These are phyloP conservation scores for Leccinum olivaceopallidum DNA, from an alignment of 768 basidiomycete genomes.

Conservation along the genomic window DNA sequence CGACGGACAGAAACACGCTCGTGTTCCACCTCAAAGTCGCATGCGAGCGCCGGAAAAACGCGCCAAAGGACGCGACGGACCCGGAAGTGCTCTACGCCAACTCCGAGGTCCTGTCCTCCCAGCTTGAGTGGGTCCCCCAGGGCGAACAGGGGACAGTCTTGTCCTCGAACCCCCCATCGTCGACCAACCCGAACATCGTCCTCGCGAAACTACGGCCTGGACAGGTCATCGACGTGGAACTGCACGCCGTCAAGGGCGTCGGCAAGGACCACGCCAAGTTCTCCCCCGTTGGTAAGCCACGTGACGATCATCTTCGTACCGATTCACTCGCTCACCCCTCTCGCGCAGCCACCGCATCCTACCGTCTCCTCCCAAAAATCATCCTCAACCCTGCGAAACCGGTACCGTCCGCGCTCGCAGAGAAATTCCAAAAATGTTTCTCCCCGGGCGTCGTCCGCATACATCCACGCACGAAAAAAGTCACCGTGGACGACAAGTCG, in stretches of 20 bases:
- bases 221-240: conserved; percentile 79
- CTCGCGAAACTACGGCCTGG: conserved; percentile 91
- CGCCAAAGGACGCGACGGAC: conserved; percentile 51
- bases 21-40: conserved; percentile 76
- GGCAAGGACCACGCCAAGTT: conserved; percentile 98
- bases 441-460: conserved; percentile 77
- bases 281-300: conserved; percentile 79
- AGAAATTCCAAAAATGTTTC: conserved; percentile 88
- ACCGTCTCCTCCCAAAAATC: conserved; percentile 88
- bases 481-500: conserved; percentile 60
- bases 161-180: conserved; percentile 49
- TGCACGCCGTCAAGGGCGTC: conserved; percentile 91
- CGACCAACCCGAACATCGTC: conserved; percentile 82
- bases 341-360: conserved; percentile 84
- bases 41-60: conserved; percentile 63
- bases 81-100: conserved; percentile 70
- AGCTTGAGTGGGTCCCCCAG: conserved; percentile 76
- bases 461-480: conserved; percentile 53
- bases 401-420: conserved; percentile 72
- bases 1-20: conserved; percentile 89
- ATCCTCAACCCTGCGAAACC: conserved; percentile 65
- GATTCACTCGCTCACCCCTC: neutral
- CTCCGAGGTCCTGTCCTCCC: conserved; percentile 63
- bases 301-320: neutral
- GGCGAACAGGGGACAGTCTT: conserved; percentile 78